Evolutionary conservation across 768 basidiomycete species (phyloP), one percentile per base, ranked within the genome.

Genomic region (Macrolepiota dolichaula): DNA sequence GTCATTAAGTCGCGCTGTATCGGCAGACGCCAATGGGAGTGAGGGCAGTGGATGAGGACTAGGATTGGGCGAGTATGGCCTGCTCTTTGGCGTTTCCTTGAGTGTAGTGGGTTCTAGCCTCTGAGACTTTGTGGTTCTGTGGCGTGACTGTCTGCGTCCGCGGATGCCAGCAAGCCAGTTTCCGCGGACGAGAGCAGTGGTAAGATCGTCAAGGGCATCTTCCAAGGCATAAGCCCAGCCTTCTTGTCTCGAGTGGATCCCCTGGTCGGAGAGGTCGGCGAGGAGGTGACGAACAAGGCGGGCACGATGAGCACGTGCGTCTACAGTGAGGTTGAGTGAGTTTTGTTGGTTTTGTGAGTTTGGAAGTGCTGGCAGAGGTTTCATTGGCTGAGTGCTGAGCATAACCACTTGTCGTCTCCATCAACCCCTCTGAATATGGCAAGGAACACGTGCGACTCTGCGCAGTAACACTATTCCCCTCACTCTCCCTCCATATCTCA

Each of bases 161-260:
- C 71, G 78, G 50, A 83, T 66, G 9, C 77, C 79, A 13, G 71
- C 73, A 27, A 85, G 69, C 84, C 85, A 86, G 10, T 76, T 75
- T 1, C 77, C 80, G 1, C 72, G 63, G 25, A 58, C 65, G 7
- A 85, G 65, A 61, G 72, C 71, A 10, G 67, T 67, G 0, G 81
- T 76, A 0, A 88, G 68, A 44, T 77, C 78, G 61, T 81, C 80
- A 37, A 87, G 67, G 1, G 73, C 82, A 24, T 74, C 74, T 67
- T 85, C 81, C 10, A 87, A 64, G 3, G 72, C 75, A 44, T 64
- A 66, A 1, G 73, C 73, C 84, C 85, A 86, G 1, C 67, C 69
- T 19, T 81, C 79, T 17, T 66, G 68, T 51, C 71, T 67, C 19
- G 57, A 61, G 40, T 74, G 70, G 50, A 74, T 64, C n/a, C 66